phyloP scores from a whole-genome alignment of 306 rosid genomes.

The Astragalus membranaceus region DNA sequence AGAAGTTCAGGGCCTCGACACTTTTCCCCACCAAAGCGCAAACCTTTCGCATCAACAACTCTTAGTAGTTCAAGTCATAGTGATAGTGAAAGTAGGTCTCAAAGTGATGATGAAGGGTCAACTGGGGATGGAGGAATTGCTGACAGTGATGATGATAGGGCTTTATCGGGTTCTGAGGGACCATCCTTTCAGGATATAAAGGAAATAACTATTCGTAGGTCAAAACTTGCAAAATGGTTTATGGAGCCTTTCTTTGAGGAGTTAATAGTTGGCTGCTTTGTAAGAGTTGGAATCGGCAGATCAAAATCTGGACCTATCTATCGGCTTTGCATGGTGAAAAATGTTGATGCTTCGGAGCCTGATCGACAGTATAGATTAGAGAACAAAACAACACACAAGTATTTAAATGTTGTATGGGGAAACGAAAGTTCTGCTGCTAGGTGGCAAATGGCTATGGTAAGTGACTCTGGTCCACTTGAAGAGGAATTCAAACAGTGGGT shows the following conservation, averaged over 20 bases:
- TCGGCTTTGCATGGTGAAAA: slow-evolving; percentile 86
- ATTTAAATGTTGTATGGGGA: slow-evolving; percentile 88
- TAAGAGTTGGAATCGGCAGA: slow-evolving; percentile 93
- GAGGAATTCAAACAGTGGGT: slow-evolving; percentile 89
- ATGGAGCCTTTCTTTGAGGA: slow-evolving; percentile 98
- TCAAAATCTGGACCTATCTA: slow-evolving; percentile 79
- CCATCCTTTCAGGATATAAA: slow-evolving; percentile 70
- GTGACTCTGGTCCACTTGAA: slow-evolving; percentile 70
- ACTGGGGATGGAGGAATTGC: slow-evolving; percentile 67
- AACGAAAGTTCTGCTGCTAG: slow-evolving; percentile 87
- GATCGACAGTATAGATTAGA: slow-evolving; percentile 75
- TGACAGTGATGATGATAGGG: slow-evolving; percentile 80
- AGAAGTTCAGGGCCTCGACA: slow-evolving; percentile 44
- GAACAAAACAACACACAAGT: slow-evolving; percentile 72
- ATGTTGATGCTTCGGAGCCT: slow-evolving; percentile 83
- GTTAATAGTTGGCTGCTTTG: slow-evolving; percentile 92
- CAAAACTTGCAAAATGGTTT: slow-evolving; percentile 83
- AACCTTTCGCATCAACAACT: slow-evolving; percentile 49
- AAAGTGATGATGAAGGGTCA: slow-evolving; percentile 71
- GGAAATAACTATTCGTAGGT: slow-evolving; percentile 78
- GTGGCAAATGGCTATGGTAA: slow-evolving; percentile 99
- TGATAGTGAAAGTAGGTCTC: slow-evolving; percentile 73
- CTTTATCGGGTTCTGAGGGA: slow-evolving; percentile 45
- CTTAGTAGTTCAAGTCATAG: slow-evolving; percentile 79
- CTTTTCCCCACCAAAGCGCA: slow-evolving; percentile 50